Base-by-base conservation (phyloP, 2,329 filamentous ascomycete species). In the Corniculantispora saksenae region DNA sequence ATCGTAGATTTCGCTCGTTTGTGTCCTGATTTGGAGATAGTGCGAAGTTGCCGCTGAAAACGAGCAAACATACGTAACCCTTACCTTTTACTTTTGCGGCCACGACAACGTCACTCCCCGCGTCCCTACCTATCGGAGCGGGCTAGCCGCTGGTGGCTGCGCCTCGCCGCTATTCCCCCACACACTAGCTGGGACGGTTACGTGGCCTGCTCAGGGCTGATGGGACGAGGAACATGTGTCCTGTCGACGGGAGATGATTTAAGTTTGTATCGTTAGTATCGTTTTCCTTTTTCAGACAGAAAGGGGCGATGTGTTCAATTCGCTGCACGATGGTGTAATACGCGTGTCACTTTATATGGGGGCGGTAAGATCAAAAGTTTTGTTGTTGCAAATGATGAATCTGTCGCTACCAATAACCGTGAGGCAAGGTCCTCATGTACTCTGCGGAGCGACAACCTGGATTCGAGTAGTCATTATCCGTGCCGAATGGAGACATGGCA, bases 31-130 rank as follows among this genome's bases (percentile, higher is more conserved):
- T 19, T 27, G 56, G 56, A 59, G 15, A 48, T 56, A n/a, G 54
- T 25, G 54, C 54, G 35, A 40, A 7, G 23, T 6, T 1, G 9
- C n/a, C 12, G 56, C 40, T 27, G 21, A 48, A 7, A 59, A 19
- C 56, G 56, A 59, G 40, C 56, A 48, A 43, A 13, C 43, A 17
- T 59, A 59, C 56, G 56, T 48, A 59, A 59, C 4, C 35, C 54
- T 17, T 19, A 3, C 12, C 56, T 35, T 32, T 32, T 32, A 19
- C 21, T 48, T 17, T 17, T 35, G 13, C 48, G 19, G 6, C 9
- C n/a, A 21, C 4, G n/a, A 9, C 13, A 3, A 57, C 54, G 54
- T 57, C 54, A 29, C 13, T n/a, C 38, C 6, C 17, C 43, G 38
- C 23, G 23, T 51, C 23, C 29, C 5, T 32, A 10, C 32, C 10